A percentile compares a stretch with the other conserved stretches of the same genome.
Conservation (phyloP, 1,139 yeast species). For the Candida tropicalis region DNA sequence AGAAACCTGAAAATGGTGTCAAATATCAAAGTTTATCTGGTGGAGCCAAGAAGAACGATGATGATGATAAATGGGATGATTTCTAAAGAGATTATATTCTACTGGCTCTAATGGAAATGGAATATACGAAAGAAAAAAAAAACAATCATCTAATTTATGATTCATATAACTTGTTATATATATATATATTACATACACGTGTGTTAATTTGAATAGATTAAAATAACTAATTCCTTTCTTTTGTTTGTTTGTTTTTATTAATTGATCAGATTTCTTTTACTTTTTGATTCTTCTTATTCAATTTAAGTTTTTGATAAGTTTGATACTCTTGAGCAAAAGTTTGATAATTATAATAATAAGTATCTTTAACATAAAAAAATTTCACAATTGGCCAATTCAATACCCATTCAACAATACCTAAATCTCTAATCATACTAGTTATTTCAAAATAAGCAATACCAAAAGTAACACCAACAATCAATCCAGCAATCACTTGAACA, state of each 20-base stretch:
- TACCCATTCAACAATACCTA: slow-evolving; percentile 63
- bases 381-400: slow-evolving; percentile 50
- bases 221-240: too few relatives aligned
- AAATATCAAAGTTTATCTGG: slow-evolving; percentile 56
- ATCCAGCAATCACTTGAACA: slow-evolving; percentile 76
- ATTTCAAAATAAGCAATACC: slow-evolving; percentile 62
- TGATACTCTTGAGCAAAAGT: slow-evolving; percentile 43
- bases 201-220: too few relatives aligned
- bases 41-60: slow-evolving; percentile 29
- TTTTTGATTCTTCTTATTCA: slow-evolving; percentile 1
- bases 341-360: slow-evolving; percentile 46
- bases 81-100: too few relatives aligned
- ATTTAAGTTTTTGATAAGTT: slow-evolving; percentile 10
- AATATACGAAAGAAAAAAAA: too few relatives aligned
- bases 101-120: too few relatives aligned
- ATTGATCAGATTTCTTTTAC: background rate
- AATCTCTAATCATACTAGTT: slow-evolving; percentile 55
- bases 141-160: too few relatives aligned
- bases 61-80: slow-evolving; percentile 51
- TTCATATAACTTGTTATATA: too few relatives aligned
- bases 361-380: slow-evolving; percentile 58
- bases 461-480: slow-evolving; percentile 57
- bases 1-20: slow-evolving; percentile 61
- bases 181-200: too few relatives aligned
- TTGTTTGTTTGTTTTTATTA: too few relatives aligned